phyloP scores from a whole-genome alignment of 2,329 filamentous ascomycete genomes.

The Trichoderma sp. region DNA sequence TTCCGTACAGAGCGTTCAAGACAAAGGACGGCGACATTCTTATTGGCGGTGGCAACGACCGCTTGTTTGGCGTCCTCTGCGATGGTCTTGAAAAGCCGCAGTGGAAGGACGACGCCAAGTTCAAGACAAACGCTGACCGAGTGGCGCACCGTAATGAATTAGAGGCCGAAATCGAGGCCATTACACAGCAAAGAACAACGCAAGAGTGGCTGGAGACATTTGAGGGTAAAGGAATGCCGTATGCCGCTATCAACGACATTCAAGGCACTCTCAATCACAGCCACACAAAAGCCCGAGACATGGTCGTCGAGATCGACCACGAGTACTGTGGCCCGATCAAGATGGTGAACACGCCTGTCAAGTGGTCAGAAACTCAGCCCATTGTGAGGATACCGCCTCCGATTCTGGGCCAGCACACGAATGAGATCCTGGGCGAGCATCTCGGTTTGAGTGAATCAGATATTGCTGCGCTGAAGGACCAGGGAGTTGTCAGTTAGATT shows the following conservation, averaged over 20 bases:
- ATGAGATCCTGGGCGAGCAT: constrained; percentile 70
- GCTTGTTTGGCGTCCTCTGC: constrained; percentile 68
- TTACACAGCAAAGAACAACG: constrained; percentile 78
- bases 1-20: constrained; percentile 86
- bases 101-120: constrained; percentile 64
- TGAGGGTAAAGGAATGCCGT: constrained; percentile 92
- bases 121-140: constrained; percentile 63
- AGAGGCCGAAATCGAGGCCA: constrained; percentile 75
- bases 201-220: constrained; percentile 84
- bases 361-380: constrained; percentile 83
- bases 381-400: constrained; percentile 79
- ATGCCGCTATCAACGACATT: constrained; percentile 90
- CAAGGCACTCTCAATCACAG: constrained; percentile 80
- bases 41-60: constrained; percentile 73
- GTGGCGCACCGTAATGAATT: constrained; percentile 75
- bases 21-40: constrained; percentile 73
- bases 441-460: constrained; percentile 63
- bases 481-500: constrained; percentile 66
- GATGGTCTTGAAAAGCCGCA: constrained; percentile 60
- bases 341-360: constrained; percentile 91
- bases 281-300: constrained; percentile 81
- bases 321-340: constrained; percentile 81
- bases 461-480: constrained; percentile 64
- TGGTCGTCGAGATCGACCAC: constrained; percentile 90
- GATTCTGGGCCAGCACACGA: constrained; percentile 83